Conservation (phyloP, 352 stramenopile species). For the Pythium sukuiense region DNA sequence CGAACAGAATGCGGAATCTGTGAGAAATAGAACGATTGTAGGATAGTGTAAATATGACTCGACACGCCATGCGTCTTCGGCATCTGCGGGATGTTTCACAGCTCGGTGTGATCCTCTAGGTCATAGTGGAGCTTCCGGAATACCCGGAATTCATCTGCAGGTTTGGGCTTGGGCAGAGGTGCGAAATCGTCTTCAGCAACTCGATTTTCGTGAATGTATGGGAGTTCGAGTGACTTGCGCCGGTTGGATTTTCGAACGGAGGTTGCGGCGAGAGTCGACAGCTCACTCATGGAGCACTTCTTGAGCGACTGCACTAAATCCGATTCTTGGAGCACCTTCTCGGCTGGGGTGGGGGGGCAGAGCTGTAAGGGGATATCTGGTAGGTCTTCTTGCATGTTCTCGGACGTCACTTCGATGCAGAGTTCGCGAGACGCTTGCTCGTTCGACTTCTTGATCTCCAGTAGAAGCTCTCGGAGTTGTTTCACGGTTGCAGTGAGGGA, state of each 20-base stretch:
- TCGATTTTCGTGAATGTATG: slow-evolving; percentile 16
- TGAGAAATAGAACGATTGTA: slow-evolving; percentile 7
- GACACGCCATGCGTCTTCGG: background rate
- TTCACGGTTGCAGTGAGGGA: slow-evolving; percentile 37
- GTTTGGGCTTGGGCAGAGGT: slow-evolving; percentile 7
- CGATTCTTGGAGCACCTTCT: slow-evolving; percentile 39
- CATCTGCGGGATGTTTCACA: slow-evolving; percentile 1
- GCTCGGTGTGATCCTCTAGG: slow-evolving; percentile 28
- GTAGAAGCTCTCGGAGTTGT: slow-evolving; percentile 34
- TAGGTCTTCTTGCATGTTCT: slow-evolving; percentile 19
- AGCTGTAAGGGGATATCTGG: slow-evolving; percentile 25
- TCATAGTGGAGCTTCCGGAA: slow-evolving; percentile 28
- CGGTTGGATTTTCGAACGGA: slow-evolving; percentile 33
- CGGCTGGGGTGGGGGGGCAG: slow-evolving; percentile 43
- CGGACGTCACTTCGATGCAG: slow-evolving; percentile 39
- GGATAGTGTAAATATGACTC: slow-evolving; percentile 22
- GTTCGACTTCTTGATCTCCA: slow-evolving; percentile 38
- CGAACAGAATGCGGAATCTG: slow-evolving; percentile 29
- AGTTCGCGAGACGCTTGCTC: slow-evolving; percentile 31
- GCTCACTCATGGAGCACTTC: slow-evolving; percentile 50
- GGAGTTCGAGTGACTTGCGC: slow-evolving; percentile 28
- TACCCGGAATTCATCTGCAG: slow-evolving; percentile 13
- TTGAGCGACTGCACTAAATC: slow-evolving; percentile 50
- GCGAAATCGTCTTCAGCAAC: background rate
- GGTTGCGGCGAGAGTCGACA: slow-evolving; percentile 34